Percentiles rank a stretch among this genome's conserved stretches.
These are phyloP conservation scores for Yarrowia deformans DNA, from an alignment of 805 yeast species.

Conservation along the genomic window DNA sequence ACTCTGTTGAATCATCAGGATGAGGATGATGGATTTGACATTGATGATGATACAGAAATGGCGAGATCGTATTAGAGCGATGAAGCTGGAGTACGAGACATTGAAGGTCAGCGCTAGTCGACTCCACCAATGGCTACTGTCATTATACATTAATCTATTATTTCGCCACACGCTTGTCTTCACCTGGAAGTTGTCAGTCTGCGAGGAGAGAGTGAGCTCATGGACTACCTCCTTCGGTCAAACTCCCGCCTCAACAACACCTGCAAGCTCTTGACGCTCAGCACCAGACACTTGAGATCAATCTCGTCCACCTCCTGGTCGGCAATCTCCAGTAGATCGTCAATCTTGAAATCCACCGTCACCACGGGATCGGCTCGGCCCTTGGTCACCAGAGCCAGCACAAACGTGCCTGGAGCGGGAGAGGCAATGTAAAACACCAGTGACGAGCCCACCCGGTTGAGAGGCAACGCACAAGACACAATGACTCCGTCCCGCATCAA, in stretches of 20 bases:
- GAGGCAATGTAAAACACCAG: constrained; percentile 46
- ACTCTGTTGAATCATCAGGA: constrained; percentile 40
- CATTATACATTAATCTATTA: constrained; percentile 24
- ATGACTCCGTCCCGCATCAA: constrained; percentile 47
- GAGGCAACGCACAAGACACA: constrained; percentile 46
- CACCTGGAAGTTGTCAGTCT: too few species aligned
- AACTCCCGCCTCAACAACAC: constrained; percentile 46
- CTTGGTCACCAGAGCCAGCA: constrained; percentile 47
- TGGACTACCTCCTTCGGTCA: constrained; percentile 41
- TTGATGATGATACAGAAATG: constrained; percentile 7
- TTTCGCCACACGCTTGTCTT: background rate
- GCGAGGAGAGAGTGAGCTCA: too few species aligned
- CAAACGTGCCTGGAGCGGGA: constrained; percentile 49
- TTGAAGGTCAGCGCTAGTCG: too few species aligned
- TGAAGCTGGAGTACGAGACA: background rate
- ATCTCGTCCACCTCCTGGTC: constrained; percentile 44
- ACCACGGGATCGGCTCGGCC: constrained; percentile 49
- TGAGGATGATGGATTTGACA: constrained; percentile 31
- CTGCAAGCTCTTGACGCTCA: constrained; percentile 45
- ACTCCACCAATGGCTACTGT: background rate
- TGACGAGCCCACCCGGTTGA: constrained; percentile 31
- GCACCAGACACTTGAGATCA: constrained; percentile 48
- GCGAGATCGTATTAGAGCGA: constrained; percentile 1
- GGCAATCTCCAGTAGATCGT: constrained; percentile 49
- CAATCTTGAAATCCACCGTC: constrained; percentile 49